Base-by-base conservation (phyloP, 2,329 filamentous ascomycete genomes). In the Diaporthe batatas region DNA sequence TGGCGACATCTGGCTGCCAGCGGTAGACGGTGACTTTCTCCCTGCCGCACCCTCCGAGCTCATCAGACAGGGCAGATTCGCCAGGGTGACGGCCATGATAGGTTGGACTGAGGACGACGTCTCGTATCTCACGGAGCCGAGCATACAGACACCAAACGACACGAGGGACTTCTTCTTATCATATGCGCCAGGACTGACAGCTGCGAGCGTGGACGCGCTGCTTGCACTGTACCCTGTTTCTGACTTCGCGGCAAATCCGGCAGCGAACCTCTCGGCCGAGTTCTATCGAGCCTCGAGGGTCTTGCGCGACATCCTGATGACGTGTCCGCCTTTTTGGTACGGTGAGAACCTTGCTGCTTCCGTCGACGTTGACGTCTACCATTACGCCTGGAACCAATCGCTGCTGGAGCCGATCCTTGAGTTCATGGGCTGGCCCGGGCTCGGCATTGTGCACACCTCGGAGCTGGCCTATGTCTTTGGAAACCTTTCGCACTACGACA, bases 301-400 rank as follows among this genome's bases (percentile, higher is more conserved):
- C 29, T 85, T 88, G 75, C 80, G 87, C 18, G 88, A 90, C 77
- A 84, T 89, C 54, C 65, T 88, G 39, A 86, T 89, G 83, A 80
- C 81, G 0, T 89, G 87, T 77, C 83, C 84, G 53, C 83, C 86
- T 0, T 75, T 87, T 11, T 81, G 82, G 65, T 83, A 84, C 68
- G 86, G 81, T 2, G 75, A 80, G 39, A 80, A 82, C 1, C 78
- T 88, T 32, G 79, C 83, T 1, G 73, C 78, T 18, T 79, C 78
- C 34, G 81, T 79, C 5, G 83, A 78, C 34, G 81, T 79, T 4
- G 83, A 78, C 11, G 36, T 87, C 6, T 89, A 85, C 76, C 78
- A 88, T 1, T 89, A 86, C 77, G 79, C 84, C 73, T 86, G 85
- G 80, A 90, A 90, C 77, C 86, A 89, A 76, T 89, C 87, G 0